Percentiles rank a stretch among this genome's conserved stretches.
Conservation (phyloP, 257 asterid genomes). For the Solanum medicagineum region DNA sequence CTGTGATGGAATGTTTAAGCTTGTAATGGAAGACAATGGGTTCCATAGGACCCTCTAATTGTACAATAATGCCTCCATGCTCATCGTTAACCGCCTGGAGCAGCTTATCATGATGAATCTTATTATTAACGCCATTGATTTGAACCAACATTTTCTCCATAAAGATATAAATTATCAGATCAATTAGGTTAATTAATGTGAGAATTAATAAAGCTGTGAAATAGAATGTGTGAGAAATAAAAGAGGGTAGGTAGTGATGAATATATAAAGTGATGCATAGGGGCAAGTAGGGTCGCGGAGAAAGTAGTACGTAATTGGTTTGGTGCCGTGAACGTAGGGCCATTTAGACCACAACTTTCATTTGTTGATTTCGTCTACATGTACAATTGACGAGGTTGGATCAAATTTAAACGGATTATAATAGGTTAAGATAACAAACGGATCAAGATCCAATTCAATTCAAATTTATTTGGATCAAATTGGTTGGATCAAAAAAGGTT, state of each 20-base stretch:
- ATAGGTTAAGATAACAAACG: no score
- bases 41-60: constrained; percentile 44
- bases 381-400: no score
- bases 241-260: not conserved
- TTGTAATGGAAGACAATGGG: constrained; percentile 23
- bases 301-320: not conserved
- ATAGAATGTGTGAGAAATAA: not conserved
- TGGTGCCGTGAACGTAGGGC: not conserved
- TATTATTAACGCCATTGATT: constrained; percentile 8
- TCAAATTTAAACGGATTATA: no score
- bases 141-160: constrained; percentile 31
- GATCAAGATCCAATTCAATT: no score
- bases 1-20: constrained; percentile 36
- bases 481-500: no score
- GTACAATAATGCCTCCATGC: constrained; percentile 53
- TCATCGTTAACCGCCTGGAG: constrained; percentile 50
- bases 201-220: not conserved
- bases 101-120: not conserved
- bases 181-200: not conserved
- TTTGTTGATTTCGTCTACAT: not conserved
- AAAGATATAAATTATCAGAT: not conserved
- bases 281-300: not conserved
- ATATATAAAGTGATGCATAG: not conserved
- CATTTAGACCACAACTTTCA: not conserved
- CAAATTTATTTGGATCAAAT: no score